phyloP scores from a whole-genome alignment of 768 basidiomycete species.

The Kwoniella sp. region DNA sequence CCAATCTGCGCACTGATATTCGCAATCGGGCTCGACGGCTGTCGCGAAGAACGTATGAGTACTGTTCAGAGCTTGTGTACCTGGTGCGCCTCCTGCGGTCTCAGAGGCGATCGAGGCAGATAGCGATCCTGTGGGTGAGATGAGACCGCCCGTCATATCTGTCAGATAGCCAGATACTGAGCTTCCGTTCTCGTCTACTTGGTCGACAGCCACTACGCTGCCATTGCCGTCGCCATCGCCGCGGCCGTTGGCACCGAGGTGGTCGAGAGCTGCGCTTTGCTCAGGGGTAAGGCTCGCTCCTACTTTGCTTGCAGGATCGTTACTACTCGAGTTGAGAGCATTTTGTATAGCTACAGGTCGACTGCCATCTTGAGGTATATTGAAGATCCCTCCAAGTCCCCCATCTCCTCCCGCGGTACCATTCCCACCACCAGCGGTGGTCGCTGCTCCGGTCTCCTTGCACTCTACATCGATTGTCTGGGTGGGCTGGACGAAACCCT shows the following conservation, averaged over 20 bases:
- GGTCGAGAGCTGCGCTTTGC: background rate
- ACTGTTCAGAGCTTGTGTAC: slow-evolving; percentile 1
- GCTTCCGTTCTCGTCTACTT: background rate
- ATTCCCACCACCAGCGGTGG: background rate
- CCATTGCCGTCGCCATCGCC: background rate
- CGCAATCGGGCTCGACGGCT: background rate
- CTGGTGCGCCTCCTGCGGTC: background rate
- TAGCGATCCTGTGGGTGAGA: slow-evolving; percentile 1
- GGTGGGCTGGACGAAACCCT: slow-evolving; percentile 7
- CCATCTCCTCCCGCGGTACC: background rate
- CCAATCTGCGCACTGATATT: slow-evolving; percentile 5
- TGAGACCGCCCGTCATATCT: slow-evolving; percentile 5
- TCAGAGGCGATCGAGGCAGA: background rate
- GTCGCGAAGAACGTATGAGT: slow-evolving; percentile 2
- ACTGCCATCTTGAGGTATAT: background rate
- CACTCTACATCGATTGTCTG: slow-evolving; percentile 4
- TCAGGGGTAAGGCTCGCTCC: background rate
- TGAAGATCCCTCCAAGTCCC: background rate
- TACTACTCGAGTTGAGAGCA: no score
- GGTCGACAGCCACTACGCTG: background rate
- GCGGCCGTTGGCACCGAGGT: background rate
- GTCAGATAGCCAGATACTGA: background rate
- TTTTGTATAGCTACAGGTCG: no score
- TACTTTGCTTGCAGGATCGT: background rate
- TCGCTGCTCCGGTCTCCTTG: background rate